Base-by-base conservation (phyloP, 441 rosid genomes). In the Arabidopsis lyrata region DNA sequence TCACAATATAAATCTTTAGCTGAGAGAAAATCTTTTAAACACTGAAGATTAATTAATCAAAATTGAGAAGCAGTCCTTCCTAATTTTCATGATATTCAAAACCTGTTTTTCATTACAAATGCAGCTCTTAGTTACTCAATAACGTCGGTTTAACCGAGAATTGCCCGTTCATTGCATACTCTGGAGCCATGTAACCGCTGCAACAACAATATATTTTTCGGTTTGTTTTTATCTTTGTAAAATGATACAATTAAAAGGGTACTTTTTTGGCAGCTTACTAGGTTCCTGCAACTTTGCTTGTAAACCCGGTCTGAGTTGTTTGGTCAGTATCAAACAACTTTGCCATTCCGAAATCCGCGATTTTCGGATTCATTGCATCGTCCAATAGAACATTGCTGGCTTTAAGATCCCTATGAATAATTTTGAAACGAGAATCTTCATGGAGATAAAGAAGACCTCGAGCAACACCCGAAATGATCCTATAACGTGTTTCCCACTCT, bases 271-370 rank as follows among this genome's bases (percentile, higher is more conserved):
- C 8, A 47, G 36, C 78, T 67, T 67, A 74, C 78, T 58, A 74
- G 18, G 78, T 74, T 39, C 78, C 68, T 52, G 68, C 60, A 49
- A 67, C 15, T 27, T 16, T 74, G 48, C 38, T 50, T 67, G 73
- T 67, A 49, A 41, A n/a, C 55, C 41, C 35, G 4, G 35, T 60
- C 14, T 53, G 73, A 32, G 12, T 54, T 54, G 71, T 56, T 65
- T 61, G 54, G 6, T 63, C 74, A 1, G 79, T 86, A 39, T 75
- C 67, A 36, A 86, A 85, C 27, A 85, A 73, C 71, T 70, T 83
- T 6, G 86, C 90, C 68, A 80, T 31, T 57, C 91, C 86, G 52
- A 86, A 87, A 76, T 87, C 86, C 0, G 85, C 80, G 16, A 86
- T 80, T 70, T 83, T 83, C 0, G 92, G 83, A 69, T 82, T 81